Evolutionary conservation across 129 eudicot species (phyloP), one percentile per base, ranked within the genome.

Genomic region (Escallonia rubra): DNA sequence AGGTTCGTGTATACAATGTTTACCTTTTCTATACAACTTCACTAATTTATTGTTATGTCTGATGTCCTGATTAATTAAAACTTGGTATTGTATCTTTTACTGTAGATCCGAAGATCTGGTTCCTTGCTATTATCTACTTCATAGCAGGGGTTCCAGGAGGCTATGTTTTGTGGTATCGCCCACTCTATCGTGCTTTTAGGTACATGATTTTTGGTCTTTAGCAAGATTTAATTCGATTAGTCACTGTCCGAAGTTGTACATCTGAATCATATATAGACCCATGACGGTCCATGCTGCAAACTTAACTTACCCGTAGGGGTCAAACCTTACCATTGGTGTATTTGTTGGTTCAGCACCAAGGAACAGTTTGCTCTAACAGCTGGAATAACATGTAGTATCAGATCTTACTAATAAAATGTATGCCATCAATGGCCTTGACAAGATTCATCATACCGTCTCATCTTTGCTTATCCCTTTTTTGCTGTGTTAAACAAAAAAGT

Each of bases 101-200:
- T 88, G 57, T 45, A 88, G 96, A 78, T 71, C 66, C 76, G 44
- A 64, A 81, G 76, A 82, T 88, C 47, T 88, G 96, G 96, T 85
- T 85, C 78, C 96, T 88, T 64, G 79, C 96, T 43, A 66, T 88
- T 58, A 88, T 85, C 72, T 90, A 90, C 90, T 83, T 90, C 80
- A 73, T 90, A 72, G 59, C 83, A 52, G 94, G 94, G 51, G 90
- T 90, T 62, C 96, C 96, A 41, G 80, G 79, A 61, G 95, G 77
- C 43, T 90, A 90, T 66, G 83, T 90, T 8, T 69, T 90, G 79
- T 87, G 95, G 97, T 90, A 90, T 68, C 85, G 89, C 12, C 87
- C 97, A 54, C 95, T 90, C 58, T 90, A 90, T 66, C 91, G 95
- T 64, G 85, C 83, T 55, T 90, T 90, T 72, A 84, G 97, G 97